Evolutionary conservation across 176 grass and related monocot genomes (phyloP).

Genomic region (Raddia distichophylla): DNA sequence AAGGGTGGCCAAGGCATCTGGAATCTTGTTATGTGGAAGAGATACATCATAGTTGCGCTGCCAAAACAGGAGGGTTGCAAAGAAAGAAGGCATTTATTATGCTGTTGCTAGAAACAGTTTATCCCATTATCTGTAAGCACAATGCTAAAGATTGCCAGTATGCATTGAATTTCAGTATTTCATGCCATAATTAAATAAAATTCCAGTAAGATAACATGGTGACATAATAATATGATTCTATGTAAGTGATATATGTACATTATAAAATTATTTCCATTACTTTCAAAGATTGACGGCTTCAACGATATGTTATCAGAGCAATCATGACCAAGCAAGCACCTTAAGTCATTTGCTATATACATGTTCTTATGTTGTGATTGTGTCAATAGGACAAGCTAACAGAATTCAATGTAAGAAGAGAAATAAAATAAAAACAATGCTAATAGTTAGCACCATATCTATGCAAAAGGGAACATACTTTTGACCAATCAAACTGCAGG

Average conservation of each 20-base stretch:
- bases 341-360: not conserved
- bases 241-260: not conserved
- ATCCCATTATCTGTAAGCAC: not conserved
- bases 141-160: not conserved
- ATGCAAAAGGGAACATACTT: constrained; percentile 46
- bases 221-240: not conserved
- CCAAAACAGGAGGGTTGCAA: constrained; percentile 25
- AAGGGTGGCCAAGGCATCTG: constrained; percentile 61
- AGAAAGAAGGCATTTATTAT: not conserved
- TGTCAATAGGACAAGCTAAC: not conserved
- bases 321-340: not conserved
- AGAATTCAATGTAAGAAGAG: not conserved
- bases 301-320: not conserved
- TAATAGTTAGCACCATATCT: not conserved
- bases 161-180: not conserved
- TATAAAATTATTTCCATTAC: not conserved
- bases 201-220: not conserved
- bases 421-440: not conserved
- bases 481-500: constrained; percentile 94
- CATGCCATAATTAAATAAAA: not conserved
- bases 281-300: not conserved
- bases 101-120: not conserved
- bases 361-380: not conserved
- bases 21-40: constrained; percentile 80
- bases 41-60: constrained; percentile 90